A percentile compares a stretch with the other conserved stretches of the same genome.
Conservation (phyloP, 805 yeast genomes). For the Spathaspora passalidarum region DNA sequence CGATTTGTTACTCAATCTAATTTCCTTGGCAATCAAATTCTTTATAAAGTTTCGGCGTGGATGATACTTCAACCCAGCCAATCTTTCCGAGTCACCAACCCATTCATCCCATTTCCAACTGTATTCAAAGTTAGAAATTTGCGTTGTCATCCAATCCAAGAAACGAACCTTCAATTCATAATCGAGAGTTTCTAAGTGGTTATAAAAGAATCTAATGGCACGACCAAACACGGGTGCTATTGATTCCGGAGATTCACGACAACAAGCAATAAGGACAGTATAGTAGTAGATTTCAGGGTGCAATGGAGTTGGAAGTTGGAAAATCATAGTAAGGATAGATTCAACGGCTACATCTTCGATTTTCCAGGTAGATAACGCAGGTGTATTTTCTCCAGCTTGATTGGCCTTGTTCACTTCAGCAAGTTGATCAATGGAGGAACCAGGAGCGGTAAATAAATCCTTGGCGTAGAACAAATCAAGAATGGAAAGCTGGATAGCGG, state of each 20-base stretch:
- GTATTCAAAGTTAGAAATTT: slow-evolving; percentile 88
- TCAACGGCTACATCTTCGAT: slow-evolving; percentile 89
- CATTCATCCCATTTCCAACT: slow-evolving; percentile 99
- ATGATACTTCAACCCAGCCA: slow-evolving; percentile 50
- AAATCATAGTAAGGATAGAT: slow-evolving; percentile 71
- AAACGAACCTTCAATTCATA: slow-evolving; percentile 70
- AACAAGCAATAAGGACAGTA: slow-evolving; percentile 80
- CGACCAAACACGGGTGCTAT: slow-evolving; percentile 95
- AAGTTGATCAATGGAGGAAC: slow-evolving; percentile 73
- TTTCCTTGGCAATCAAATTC: slow-evolving; percentile 79
- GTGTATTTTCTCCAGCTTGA: slow-evolving; percentile 35
- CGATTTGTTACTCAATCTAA: slow-evolving; percentile 73
- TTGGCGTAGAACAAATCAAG: slow-evolving; percentile 70
- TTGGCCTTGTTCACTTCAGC: slow-evolving; percentile 40
- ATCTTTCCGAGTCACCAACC: slow-evolving; percentile 56
- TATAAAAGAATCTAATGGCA: slow-evolving; percentile 79
- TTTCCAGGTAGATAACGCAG: slow-evolving; percentile 73
- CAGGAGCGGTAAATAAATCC: slow-evolving; percentile 52
- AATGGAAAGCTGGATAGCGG: slow-evolving; percentile 75
- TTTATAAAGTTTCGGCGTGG: slow-evolving; percentile 73
- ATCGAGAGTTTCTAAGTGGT: slow-evolving; percentile 64
- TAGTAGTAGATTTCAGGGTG: slow-evolving; percentile 77
- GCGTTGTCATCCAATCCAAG: slow-evolving; percentile 90
- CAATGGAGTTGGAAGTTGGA: slow-evolving; percentile 66
- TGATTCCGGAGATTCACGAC: slow-evolving; percentile 66